Evolutionary conservation across 805 yeast genomes (phyloP), one percentile per base, ranked within the genome.

Genomic region (Ogataea polymorpha): DNA sequence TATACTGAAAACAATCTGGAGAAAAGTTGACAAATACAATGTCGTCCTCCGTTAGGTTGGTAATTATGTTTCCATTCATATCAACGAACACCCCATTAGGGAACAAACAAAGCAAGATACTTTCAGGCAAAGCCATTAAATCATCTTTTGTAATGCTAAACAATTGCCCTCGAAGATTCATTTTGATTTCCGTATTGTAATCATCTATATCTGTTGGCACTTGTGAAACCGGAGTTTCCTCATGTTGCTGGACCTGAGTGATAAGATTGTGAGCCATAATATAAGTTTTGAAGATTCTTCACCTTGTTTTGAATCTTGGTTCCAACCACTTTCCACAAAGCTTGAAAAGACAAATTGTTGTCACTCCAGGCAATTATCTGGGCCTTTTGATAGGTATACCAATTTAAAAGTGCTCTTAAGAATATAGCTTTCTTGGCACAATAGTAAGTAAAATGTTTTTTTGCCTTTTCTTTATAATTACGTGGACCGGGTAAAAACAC

Each of bases 81-180:
- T 87, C 93, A 42, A 86, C 73, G 58, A 88, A 85, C 3, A 88
- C 95, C 30, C 97, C 96, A 50, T 86, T 87, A 12, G 96, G 96
- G 56, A 88, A 86, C 16, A 93, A 67, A 54, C 96, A 86, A 40
- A 90, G 74, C 43, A 93, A 67, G 17, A 93, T 79, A 45, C 90
- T 80, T 59, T 93, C 99, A 1, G 99, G 99, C 23, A 93, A 68
- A 38, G 88, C 80, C 87, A 90, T 82, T 50, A 93, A 73, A 59
- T 88, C 96, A 53, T 87, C 95, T 47, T 96, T 73, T 5, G 95
- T 80, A 35, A 93, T 81, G 36, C 79, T 77, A 62, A 90, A 88
- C 47, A 72, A 66, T 13, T 65, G 65, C 14, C 95, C 96, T 36
- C 96, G 76, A 39, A 91, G 74, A 55, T 86, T 81, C 65, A 91